Percentiles rank a stretch among this genome's conserved stretches.
These are phyloP conservation scores for Aspergillus piperis DNA, from an alignment of 2,329 filamentous ascomycete genomes.

Conservation along the genomic window DNA sequence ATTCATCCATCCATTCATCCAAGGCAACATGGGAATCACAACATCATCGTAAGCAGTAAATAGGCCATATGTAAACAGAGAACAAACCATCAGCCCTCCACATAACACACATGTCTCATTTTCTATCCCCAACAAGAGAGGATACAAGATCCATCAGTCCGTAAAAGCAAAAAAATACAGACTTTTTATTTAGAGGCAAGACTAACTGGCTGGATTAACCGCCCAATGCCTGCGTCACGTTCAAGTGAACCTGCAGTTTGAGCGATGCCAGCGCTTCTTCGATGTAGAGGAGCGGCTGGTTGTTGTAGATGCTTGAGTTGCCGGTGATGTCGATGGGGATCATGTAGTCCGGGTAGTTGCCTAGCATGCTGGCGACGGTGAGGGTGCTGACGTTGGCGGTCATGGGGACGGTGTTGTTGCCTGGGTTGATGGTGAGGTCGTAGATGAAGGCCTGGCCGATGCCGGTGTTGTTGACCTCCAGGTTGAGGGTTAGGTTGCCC, in stretches of 20 bases:
- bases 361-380: constrained; percentile 33
- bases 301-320: constrained; percentile 51
- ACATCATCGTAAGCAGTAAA: not conserved
- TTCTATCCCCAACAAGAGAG: not conserved
- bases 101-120: not conserved
- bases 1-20: not conserved
- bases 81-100: not conserved
- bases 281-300: constrained; percentile 56
- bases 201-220: not conserved
- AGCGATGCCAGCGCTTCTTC: constrained; percentile 53
- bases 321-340: constrained; percentile 55
- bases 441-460: constrained; percentile 55
- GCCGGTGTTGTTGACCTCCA: constrained; percentile 49
- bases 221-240: constrained; percentile 28
- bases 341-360: constrained; percentile 49
- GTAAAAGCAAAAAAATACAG: too few relatives aligned
- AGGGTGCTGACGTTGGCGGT: constrained; percentile 50
- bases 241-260: constrained; percentile 48
- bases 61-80: not conserved
- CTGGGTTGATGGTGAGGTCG: constrained; percentile 56
- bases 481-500: constrained; percentile 59
- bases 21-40: not conserved
- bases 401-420: constrained; percentile 56
- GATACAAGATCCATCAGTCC: not conserved
- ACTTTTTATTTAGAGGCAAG: too few relatives aligned